These are phyloP conservation scores for Pythium rhizo-oryzae DNA, from an alignment of 352 stramenopile species.

Conservation along the genomic window DNA sequence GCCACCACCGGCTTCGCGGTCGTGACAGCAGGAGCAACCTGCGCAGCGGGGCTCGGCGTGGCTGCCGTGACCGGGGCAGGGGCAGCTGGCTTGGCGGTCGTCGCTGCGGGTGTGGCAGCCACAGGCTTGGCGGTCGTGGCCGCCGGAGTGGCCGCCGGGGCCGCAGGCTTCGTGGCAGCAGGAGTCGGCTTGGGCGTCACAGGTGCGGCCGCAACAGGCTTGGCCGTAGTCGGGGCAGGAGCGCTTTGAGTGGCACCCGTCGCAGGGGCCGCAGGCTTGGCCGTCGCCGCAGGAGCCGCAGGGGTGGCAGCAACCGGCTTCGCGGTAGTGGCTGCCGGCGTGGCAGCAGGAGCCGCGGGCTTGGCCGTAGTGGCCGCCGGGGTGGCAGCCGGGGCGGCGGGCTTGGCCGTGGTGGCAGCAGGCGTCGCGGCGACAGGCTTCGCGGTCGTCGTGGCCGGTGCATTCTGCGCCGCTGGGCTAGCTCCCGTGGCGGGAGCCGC, in stretches of 20 bases:
- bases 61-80: slow-evolving; percentile 1
- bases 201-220: background rate
- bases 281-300: background rate
- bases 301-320: background rate
- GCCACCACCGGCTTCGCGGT: background rate
- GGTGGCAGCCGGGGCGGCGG: background rate
- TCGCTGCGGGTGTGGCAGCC: background rate
- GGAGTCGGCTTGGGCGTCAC: slow-evolving; percentile 4
- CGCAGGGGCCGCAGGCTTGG: background rate
- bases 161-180: background rate
- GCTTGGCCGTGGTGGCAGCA: no score
- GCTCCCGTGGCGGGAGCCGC: background rate
- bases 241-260: background rate
- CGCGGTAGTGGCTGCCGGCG: background rate
- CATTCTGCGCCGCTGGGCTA: no score
- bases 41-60: background rate
- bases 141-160: background rate
- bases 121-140: slow-evolving; percentile 4
- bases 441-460: no score
- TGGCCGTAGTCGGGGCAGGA: background rate
- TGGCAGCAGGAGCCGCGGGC: background rate
- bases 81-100: no score
- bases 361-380: background rate
- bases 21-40: slow-evolving; percentile 1
- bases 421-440: no score